Conservation (phyloP, 1,284 basidiomycete genomes). For the Xerocomus nothofagi region DNA sequence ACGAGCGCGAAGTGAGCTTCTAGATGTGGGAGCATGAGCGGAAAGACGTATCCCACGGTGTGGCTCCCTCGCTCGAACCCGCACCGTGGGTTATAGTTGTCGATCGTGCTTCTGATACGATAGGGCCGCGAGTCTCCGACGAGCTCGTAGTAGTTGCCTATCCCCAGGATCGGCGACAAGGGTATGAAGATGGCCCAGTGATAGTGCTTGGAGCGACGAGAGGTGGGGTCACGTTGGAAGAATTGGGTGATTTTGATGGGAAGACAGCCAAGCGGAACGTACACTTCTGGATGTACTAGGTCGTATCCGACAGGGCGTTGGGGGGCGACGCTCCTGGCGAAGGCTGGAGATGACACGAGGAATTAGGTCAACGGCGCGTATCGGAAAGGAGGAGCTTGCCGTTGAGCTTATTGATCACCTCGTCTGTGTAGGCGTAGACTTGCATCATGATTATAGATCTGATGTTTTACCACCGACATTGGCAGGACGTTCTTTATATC, state of each 20-base stretch:
- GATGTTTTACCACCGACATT: background rate
- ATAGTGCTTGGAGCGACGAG: background rate
- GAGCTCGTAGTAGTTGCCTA: constrained; percentile 16
- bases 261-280: constrained; percentile 1
- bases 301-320: background rate
- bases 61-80: constrained; percentile 12
- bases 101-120: constrained; percentile 1
- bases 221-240: background rate
- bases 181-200: constrained; percentile 18
- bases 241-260: constrained; percentile 11
- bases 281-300: constrained; percentile 5
- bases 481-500: constrained; percentile 6
- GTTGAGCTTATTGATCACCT: constrained; percentile 4
- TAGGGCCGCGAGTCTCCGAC: background rate
- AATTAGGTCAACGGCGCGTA: background rate
- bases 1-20: constrained; percentile 8
- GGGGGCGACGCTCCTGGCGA: background rate
- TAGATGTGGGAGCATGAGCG: constrained; percentile 5
- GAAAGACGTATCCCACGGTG: constrained; percentile 10
- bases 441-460: constrained; percentile 5
- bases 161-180: constrained; percentile 1
- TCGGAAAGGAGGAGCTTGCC: background rate
- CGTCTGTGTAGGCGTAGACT: constrained; percentile 6
- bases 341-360: background rate
- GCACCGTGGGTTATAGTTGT: background rate